phyloP scores from a whole-genome alignment of 2,329 filamentous ascomycete genomes.

The Cordyceps javanica region DNA sequence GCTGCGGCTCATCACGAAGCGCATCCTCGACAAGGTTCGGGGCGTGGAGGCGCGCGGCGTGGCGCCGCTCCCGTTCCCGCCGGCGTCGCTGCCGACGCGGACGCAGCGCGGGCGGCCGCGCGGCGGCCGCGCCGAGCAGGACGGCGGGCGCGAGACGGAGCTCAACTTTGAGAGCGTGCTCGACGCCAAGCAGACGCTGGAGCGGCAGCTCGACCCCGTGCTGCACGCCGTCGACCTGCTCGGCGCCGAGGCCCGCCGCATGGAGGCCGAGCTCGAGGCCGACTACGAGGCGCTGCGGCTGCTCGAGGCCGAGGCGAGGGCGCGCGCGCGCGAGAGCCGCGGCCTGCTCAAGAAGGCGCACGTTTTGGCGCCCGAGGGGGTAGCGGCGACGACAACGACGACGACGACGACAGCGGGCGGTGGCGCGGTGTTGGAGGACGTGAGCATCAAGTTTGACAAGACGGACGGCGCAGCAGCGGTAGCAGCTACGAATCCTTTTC shows the following conservation, averaged over 20 bases:
- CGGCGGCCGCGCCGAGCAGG: constrained; percentile 21
- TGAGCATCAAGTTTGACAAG: constrained; percentile 14
- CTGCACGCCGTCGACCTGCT: constrained; percentile 59
- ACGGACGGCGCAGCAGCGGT: constrained; percentile 7
- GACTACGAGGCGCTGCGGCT: constrained; percentile 47
- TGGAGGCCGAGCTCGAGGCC: constrained; percentile 48
- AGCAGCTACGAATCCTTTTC: constrained; percentile 21
- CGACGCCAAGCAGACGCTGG: constrained; percentile 49
- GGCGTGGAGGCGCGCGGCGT: neutral
- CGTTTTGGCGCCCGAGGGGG: constrained; percentile 38
- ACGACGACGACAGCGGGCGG: constrained; percentile 2
- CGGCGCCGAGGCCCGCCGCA: constrained; percentile 48
- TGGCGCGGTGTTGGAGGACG: constrained; percentile 10
- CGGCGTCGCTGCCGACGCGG: constrained; percentile 30
- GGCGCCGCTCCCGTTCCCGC: constrained; percentile 59
- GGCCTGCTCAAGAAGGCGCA: constrained; percentile 45
- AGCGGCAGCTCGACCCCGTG: constrained; percentile 54
- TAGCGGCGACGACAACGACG: neutral
- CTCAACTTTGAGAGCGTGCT: constrained; percentile 62
- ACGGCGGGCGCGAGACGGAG: constrained; percentile 47
- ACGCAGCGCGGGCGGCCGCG: constrained; percentile 13
- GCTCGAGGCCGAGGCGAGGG: constrained; percentile 51
- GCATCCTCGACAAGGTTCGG: constrained; percentile 49
- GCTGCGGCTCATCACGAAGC: constrained; percentile 48
- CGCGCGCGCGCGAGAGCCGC: constrained; percentile 45